A percentile compares a stretch with the other conserved stretches of the same genome.
These are phyloP conservation scores for Tricharina praecox DNA, from an alignment of 495 filamentous ascomycete genomes.

Conservation along the genomic window DNA sequence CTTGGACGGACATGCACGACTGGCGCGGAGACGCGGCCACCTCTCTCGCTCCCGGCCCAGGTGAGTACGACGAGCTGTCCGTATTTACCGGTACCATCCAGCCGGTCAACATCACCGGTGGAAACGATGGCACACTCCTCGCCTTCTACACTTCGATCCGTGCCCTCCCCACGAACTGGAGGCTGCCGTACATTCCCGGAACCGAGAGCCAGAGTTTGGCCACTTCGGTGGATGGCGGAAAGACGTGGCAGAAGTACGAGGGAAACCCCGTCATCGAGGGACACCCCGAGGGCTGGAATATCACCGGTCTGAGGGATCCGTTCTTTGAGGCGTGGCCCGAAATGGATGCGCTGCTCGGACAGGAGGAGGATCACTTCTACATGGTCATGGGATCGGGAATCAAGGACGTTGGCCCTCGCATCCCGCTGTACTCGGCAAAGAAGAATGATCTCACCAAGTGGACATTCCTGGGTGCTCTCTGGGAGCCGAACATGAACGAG, in stretches of 20 bases:
- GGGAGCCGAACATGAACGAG: conserved; percentile 30
- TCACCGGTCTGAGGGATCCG: conserved; percentile 42
- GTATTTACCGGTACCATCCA: conserved; percentile 38
- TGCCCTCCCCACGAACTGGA: conserved; percentile 35
- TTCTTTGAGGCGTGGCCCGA: conserved; percentile 33
- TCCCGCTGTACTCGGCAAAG: conserved; percentile 38
- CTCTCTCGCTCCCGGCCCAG: conserved; percentile 27
- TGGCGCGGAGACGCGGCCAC: conserved; percentile 25
- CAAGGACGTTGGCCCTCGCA: conserved; percentile 31
- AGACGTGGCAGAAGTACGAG: conserved; percentile 34
- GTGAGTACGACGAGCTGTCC: conserved; percentile 35
- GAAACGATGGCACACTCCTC: conserved; percentile 30
- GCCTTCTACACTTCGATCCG: conserved; percentile 38
- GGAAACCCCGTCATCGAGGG: conserved; percentile 36
- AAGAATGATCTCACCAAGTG: conserved; percentile 34
- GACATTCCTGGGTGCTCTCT: conserved; percentile 35
- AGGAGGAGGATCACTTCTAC: conserved; percentile 30
- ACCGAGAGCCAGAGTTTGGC: conserved; percentile 38
- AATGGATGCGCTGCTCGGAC: conserved; percentile 28
- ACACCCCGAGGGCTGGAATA: conserved; percentile 31
- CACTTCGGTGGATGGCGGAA: conserved; percentile 33
- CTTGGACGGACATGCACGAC: conserved; percentile 27
- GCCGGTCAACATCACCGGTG: conserved; percentile 31
- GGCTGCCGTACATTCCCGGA: conserved; percentile 32
- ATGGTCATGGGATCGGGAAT: conserved; percentile 40